Base-by-base conservation (phyloP, 2,329 filamentous ascomycete species). In the Talaromyces sp. region DNA sequence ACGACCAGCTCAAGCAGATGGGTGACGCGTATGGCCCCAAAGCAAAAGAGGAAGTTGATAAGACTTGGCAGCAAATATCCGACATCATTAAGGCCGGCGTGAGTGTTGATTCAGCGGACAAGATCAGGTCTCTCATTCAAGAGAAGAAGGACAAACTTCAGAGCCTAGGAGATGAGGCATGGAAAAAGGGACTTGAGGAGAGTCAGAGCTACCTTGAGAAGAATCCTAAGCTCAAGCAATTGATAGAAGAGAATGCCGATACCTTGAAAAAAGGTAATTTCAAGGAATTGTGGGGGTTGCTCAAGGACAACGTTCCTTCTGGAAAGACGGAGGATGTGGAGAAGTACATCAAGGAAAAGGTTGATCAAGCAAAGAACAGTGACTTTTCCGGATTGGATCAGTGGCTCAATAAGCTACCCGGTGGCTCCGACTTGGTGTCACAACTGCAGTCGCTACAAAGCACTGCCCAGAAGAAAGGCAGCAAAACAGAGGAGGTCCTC, bases 291-390 rank as follows among this genome's bases (percentile, higher is more conserved):
- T 59, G 56, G 56, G 39, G 22, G 17, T 27, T 59, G 7, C 25
- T 59, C 19, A 59, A 59, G 25, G 56, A 58, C 15, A 59, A 59
- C 15, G 37, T 58, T 17, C 37, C 56, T 5, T 43, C 56, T 8
- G 56, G 56, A n/a, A 59, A 59, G 56, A 43, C 39, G 15, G 56
- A 59, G 22, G 56, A 59, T 22, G 56, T 59, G 39, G 56, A 59
- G 39, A 59, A 59, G 3, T 59, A 59, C 35, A 10, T 59, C 39
- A 59, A 59, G 27, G 37, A 59, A 22, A 45, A 59, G 39, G 37
- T 59, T 9, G 56, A 59, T 6, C 56, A 59, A 45, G 56, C 56
- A 22, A 59, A 59, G 39, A 59, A 59, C 19, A 45, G 22, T 10
- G 37, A 59, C 39, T n/a, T 59, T 1, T 45, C 56, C 13, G 56